These are phyloP conservation scores for Trypanosoma lewisi DNA, from an alignment of 208 protist species.

Conservation along the genomic window DNA sequence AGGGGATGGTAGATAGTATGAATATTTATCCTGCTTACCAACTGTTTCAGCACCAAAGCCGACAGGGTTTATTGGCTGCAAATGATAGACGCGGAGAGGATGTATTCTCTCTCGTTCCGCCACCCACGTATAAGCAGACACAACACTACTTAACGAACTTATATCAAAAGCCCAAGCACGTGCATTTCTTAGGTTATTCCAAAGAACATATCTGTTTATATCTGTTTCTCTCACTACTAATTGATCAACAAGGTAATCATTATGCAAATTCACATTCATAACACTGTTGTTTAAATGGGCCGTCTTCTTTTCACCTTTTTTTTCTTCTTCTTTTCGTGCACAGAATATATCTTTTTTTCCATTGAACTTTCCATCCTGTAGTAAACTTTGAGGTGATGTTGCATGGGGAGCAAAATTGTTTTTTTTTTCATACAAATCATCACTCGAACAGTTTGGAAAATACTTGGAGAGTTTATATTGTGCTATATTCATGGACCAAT, in stretches of 20 bases:
- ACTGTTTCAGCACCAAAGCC: neutral
- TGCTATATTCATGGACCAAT: conserved; percentile 54
- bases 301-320: too few species aligned
- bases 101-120: conserved; percentile 6
- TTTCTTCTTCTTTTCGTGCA: neutral
- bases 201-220: conserved; percentile 12
- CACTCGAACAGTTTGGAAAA: neutral
- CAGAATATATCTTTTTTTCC: neutral
- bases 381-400: conserved; percentile 34
- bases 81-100: conserved; percentile 10
- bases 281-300: neutral
- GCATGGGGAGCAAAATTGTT: conserved; percentile 51
- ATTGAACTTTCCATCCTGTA: conserved; percentile 20
- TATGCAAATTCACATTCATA: neutral
- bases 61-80: neutral
- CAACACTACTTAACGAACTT: neutral
- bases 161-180: conserved; percentile 11
- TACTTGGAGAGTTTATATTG: conserved; percentile 42
- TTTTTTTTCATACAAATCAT: conserved; percentile 1
- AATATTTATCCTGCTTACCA: neutral
- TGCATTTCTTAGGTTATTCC: conserved; percentile 9
- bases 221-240: conserved; percentile 12
- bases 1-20: neutral
- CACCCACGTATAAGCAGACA: conserved; percentile 20
- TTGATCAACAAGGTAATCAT: neutral